A percentile compares a stretch with the other conserved stretches of the same genome.
These are phyloP conservation scores for Pyrenophora graminea DNA, from an alignment of 2,329 filamentous ascomycete genomes.

Conservation along the genomic window DNA sequence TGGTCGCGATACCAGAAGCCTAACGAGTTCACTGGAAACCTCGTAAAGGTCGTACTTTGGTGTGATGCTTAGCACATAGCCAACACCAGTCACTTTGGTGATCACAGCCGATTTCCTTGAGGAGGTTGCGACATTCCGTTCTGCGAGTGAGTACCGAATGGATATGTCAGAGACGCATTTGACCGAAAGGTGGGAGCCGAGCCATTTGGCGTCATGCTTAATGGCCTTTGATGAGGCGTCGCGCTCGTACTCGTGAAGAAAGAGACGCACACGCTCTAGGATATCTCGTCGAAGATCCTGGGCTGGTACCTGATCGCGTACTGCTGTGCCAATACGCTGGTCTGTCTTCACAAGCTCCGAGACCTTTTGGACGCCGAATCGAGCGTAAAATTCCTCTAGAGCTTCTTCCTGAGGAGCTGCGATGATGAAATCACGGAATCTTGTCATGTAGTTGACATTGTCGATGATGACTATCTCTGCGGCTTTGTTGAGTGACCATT, in stretches of 20 bases:
- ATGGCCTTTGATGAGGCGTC: slow-evolving; percentile 65
- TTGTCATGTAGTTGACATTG: slow-evolving; percentile 64
- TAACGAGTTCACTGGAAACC: slow-evolving; percentile 84
- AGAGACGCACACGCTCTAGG: slow-evolving; percentile 84
- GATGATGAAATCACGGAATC: slow-evolving; percentile 83
- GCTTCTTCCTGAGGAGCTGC: slow-evolving; percentile 88
- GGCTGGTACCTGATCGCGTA: slow-evolving; percentile 70
- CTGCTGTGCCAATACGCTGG: slow-evolving; percentile 69
- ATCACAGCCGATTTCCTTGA: slow-evolving; percentile 66
- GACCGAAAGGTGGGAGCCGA: slow-evolving; percentile 82
- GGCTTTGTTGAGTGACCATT: slow-evolving; percentile 77
- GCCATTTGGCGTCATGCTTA: slow-evolving; percentile 85
- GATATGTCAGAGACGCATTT: slow-evolving; percentile 77
- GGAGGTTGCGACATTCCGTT: slow-evolving; percentile 60
- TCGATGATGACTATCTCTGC: slow-evolving; percentile 72
- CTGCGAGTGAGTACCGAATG: slow-evolving; percentile 74
- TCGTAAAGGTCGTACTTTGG: slow-evolving; percentile 84
- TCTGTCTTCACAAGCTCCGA: slow-evolving; percentile 80
- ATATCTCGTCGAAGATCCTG: slow-evolving; percentile 76
- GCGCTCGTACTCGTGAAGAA: slow-evolving; percentile 79
- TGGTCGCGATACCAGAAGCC: slow-evolving; percentile 77
- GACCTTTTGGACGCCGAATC: slow-evolving; percentile 76
- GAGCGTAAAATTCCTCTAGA: slow-evolving; percentile 81
- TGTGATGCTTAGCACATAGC: slow-evolving; percentile 76
- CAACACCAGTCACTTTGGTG: slow-evolving; percentile 69